Conservation (phyloP, 2,329 filamentous ascomycete species). For the Pseudogymnoascus sp. region DNA sequence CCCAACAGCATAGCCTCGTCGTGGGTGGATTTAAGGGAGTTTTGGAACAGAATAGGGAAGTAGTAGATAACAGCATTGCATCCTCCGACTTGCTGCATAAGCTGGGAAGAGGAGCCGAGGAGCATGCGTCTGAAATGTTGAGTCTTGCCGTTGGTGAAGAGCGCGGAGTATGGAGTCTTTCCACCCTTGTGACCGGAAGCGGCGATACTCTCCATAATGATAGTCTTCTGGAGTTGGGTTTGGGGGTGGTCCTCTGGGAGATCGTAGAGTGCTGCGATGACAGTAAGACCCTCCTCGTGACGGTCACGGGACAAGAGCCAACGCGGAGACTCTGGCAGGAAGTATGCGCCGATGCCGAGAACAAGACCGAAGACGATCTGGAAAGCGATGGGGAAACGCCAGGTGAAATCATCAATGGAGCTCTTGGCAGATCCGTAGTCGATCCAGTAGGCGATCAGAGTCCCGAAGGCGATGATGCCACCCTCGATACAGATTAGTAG, state of each 20-base stretch:
- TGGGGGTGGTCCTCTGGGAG: conserved; percentile 37
- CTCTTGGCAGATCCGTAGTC: conserved; percentile 85
- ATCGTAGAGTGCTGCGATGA: conserved; percentile 93
- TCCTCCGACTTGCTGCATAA: conserved; percentile 44
- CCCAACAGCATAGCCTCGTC: conserved; percentile 46
- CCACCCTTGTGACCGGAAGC: conserved; percentile 26
- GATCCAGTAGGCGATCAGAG: conserved; percentile 94
- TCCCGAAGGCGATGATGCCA: conserved; percentile 46
- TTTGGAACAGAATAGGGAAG: conserved; percentile 44
- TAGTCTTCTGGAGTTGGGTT: conserved; percentile 25
- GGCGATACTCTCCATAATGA: conserved; percentile 33
- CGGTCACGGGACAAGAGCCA: conserved; percentile 96
- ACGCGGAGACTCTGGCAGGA: conserved; percentile 93
- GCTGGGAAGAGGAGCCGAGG: conserved; percentile 41
- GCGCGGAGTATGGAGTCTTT: conserved; percentile 31
- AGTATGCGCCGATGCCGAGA: conserved; percentile 71
- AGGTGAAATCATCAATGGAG: conserved; percentile 75
- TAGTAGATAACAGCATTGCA: conserved; percentile 40
- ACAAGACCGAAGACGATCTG: conserved; percentile 88
- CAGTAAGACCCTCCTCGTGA: conserved; percentile 92
- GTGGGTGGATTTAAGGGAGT: conserved; percentile 37
- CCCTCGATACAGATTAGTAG: conserved; percentile 46
- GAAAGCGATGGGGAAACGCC: conserved; percentile 82
- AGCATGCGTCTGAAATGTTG: conserved; percentile 47
- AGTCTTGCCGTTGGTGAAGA: conserved; percentile 44